Base-by-base conservation (phyloP, 495 filamentous ascomycete genomes). In the Parmelia sp. region DNA sequence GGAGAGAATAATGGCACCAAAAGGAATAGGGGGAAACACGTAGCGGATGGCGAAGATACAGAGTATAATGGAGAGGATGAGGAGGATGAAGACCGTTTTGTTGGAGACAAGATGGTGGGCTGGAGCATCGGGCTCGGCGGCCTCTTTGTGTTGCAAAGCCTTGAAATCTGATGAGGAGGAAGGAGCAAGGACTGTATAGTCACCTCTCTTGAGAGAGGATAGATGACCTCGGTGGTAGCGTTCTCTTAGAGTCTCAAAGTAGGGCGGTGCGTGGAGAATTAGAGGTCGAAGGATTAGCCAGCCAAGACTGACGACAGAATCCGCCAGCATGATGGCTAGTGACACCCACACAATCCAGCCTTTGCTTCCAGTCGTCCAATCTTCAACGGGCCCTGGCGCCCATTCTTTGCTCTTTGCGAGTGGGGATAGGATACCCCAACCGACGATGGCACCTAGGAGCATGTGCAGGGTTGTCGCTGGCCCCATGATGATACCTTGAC, bases 301-400 rank as follows among this genome's bases (percentile, higher is more conserved):
- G 7, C 89, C 86, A 25, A 99, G 82, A 68, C 90, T 96, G 60
- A 97, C 82, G 6, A 97, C 77, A 3, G 92, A 89, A 75, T 99
- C 94, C 11, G 90, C 88, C 66, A 99, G 83, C 94, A 99, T 99
- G 66, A 99, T 95, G 1, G 94, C 91, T 37, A 99, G 75, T 63
- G 89, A 93, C 2, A 93, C 78, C 94, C 94, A 99, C 0, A 97
- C 90, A 64, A 99, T 96, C 94, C 94, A 99, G 27, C 93, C 94
- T 78, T 97, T 96, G 71, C 89, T 94, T 10, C 94, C 94, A 39
- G 78, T 83, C 62, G 88, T 86, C 95, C 95, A 99, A 71, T 94
- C 90, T 33, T 84, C 76, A 1, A 97, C 91, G 2, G 84, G 79
- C 0, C 91, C 94, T 1, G 91, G 89, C 21, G 94, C 95, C 94